Percentiles rank a stretch among this genome's conserved stretches.
These are phyloP conservation scores for Alternaria infectoria DNA, from an alignment of 2,329 filamentous ascomycete genomes.

Conservation along the genomic window DNA sequence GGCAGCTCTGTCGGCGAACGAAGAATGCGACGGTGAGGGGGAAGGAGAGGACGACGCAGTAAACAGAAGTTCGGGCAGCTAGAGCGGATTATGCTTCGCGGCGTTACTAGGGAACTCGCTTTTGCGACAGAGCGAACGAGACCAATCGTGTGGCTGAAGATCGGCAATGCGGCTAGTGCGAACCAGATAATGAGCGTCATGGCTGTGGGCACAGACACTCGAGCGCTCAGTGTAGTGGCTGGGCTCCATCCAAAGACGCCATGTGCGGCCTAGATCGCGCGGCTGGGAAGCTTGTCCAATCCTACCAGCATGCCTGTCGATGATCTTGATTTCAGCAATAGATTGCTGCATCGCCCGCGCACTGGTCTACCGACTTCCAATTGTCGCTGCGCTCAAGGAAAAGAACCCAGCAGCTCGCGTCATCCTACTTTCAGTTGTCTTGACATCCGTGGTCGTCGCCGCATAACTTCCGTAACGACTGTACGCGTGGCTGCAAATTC, in stretches of 20 bases:
- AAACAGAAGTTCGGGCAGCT: conserved; percentile 7
- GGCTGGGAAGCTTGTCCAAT: conserved; percentile 4
- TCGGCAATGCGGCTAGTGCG: conserved; percentile 7
- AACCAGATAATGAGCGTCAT: conserved; percentile 6
- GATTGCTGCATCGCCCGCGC: neutral
- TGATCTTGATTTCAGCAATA: conserved; percentile 1
- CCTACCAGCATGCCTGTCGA: conserved; percentile 1
- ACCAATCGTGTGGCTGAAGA: conserved; percentile 23
- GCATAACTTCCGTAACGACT: neutral
- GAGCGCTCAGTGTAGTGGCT: conserved; percentile 20
- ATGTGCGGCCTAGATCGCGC: conserved; percentile 13
- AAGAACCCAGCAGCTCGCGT: neutral
- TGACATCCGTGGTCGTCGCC: neutral
- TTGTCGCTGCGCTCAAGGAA: neutral
- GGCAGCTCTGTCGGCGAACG: neutral
- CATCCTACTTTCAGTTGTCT: neutral
- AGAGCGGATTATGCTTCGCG: conserved; percentile 15
- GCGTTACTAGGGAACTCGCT: conserved; percentile 16
- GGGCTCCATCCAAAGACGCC: neutral
- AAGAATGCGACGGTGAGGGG: conserved; percentile 1
- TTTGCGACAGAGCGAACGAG: neutral
- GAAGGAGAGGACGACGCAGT: neutral
- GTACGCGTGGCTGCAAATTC: conserved; percentile 1
- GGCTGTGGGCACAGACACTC: neutral
- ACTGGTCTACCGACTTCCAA: neutral